A percentile compares a stretch with the other conserved stretches of the same genome.
Evolutionary conservation across 164 flowering plant species (phyloP).

Genomic region (Nymphaea colorata): DNA sequence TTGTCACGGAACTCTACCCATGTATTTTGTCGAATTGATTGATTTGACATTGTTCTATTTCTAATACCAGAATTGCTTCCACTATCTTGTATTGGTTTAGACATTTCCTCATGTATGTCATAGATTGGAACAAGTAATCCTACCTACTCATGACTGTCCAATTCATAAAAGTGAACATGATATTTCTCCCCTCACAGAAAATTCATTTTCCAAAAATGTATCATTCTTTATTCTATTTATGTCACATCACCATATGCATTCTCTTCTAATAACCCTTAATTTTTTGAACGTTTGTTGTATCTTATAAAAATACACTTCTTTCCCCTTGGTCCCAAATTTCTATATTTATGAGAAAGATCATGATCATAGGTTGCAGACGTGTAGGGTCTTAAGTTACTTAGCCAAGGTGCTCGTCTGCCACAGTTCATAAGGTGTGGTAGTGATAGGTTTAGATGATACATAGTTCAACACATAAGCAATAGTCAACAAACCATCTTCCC

Average conservation of each 20-base stretch:
- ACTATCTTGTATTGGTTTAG: neutral
- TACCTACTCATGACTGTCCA: neutral
- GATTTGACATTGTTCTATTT: neutral
- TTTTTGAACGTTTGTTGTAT: neutral
- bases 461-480: no score
- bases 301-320: neutral
- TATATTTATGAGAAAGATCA: neutral
- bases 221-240: neutral
- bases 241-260: neutral
- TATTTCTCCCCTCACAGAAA: neutral
- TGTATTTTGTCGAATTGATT: neutral
- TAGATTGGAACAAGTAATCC: no score
- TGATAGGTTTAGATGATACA: neutral
- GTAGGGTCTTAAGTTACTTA: neutral
- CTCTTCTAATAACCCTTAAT: neutral
- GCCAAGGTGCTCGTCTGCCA: neutral
- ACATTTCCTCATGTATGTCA: neutral
- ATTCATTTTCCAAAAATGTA: no score
- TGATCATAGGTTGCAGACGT: neutral
- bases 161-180: neutral
- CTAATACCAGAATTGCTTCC: neutral
- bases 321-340: neutral
- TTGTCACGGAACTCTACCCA: neutral
- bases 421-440: neutral
- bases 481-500: no score